Percentiles rank a stretch among this genome's conserved stretches.
Evolutionary conservation across 768 basidiomycete genomes (phyloP).

Genomic region (Artomyces pyxidatus): DNA sequence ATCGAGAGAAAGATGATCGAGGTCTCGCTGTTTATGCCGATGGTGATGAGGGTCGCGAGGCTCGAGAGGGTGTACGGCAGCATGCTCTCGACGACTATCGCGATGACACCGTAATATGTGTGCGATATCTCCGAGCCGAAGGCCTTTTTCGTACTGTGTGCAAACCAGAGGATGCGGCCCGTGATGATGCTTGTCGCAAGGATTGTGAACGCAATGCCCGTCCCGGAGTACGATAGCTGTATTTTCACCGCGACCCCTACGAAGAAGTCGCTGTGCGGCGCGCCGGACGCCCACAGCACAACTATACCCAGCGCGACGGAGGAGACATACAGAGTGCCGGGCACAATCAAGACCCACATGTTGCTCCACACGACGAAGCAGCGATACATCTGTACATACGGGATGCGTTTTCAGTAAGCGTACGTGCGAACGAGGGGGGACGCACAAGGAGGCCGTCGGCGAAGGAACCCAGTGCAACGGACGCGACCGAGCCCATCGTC

Average conservation of each 20-base stretch:
- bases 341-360: not conserved
- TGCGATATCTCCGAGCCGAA: not conserved
- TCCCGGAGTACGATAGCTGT: not conserved
- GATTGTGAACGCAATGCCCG: not conserved
- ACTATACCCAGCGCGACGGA: conserved; percentile 10
- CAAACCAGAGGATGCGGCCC: not conserved
- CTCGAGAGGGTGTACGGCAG: not conserved
- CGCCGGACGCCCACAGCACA: not conserved
- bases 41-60: not conserved
- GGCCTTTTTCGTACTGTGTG: not conserved
- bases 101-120: not conserved
- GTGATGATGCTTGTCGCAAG: not conserved
- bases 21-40: not conserved
- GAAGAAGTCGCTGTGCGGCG: not conserved
- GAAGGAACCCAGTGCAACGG: conserved; percentile 25
- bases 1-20: not conserved
- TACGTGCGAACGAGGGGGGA: no score
- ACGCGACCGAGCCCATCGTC: conserved; percentile 21
- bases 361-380: not conserved
- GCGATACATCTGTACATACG: not conserved
- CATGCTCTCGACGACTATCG: not conserved
- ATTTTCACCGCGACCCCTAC: not conserved
- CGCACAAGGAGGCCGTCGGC: conserved; percentile 28
- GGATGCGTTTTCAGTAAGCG: no score
- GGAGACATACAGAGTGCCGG: not conserved